Evolutionary conservation across 2,329 filamentous ascomycete species (phyloP).

Genomic region (Keithomyces neogunnii): DNA sequence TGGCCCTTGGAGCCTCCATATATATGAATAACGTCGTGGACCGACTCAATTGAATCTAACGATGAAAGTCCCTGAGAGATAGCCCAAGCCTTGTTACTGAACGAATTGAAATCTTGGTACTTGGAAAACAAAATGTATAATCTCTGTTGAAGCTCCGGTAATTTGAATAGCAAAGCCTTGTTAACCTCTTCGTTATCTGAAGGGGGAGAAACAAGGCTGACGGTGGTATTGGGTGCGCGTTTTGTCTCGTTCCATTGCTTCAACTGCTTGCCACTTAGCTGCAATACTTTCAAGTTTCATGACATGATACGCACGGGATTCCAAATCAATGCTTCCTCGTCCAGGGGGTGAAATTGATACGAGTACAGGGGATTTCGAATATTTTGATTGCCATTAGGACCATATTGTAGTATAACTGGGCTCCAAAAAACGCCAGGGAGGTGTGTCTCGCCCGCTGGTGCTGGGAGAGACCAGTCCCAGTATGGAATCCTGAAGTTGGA

Average conservation of each 20-base stretch:
- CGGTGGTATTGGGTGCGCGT: conserved; percentile 37
- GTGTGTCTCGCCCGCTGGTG: conserved; percentile 39
- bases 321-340: conserved; percentile 48
- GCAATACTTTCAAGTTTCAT: conserved; percentile 5
- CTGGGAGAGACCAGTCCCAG: conserved; percentile 48
- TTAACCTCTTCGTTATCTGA: conserved; percentile 55
- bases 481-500: conserved; percentile 47
- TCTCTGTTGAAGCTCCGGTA: conserved; percentile 49
- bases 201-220: conserved; percentile 20
- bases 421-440: conserved; percentile 38
- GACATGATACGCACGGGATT: conserved; percentile 41
- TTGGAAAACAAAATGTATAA: conserved; percentile 60
- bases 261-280: conserved; percentile 32
- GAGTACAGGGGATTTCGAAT: conserved; percentile 56
- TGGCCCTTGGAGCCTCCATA: conserved; percentile 54
- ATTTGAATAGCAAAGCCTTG: conserved; percentile 33
- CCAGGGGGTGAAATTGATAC: conserved; percentile 53
- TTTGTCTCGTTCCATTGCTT: conserved; percentile 52
- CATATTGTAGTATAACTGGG: conserved; percentile 41
- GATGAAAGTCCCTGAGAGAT: conserved; percentile 34
- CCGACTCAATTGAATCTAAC: conserved; percentile 56
- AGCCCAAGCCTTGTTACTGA: conserved; percentile 62
- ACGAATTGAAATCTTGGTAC: conserved; percentile 58
- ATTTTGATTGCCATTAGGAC: conserved; percentile 44
- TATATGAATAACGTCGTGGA: conserved; percentile 57